Evolutionary conservation across 345 rosid genomes (phyloP), one percentile per base, ranked within the genome.

Genomic region (Sisymbrium irio): DNA sequence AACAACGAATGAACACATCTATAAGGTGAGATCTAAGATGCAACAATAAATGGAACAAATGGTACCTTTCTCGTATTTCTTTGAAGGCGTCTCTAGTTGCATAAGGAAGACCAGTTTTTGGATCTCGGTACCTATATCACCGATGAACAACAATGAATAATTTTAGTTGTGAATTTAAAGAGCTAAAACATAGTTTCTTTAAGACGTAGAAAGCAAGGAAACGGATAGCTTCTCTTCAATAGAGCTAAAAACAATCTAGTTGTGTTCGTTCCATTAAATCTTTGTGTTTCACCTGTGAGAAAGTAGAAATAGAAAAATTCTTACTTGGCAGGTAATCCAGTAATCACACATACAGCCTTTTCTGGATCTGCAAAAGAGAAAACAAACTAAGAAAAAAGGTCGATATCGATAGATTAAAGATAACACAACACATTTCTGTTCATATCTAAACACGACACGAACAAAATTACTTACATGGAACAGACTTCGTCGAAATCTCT

Each of bases 271-370:
- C 28, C 37, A 53, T 10, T 0, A 22, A n/a, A 63, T 7, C 30
- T 62, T 57, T 71, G 49, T 45, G 65, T 40, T 19, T 19, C 6
- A 10, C 15, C 17, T 30, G 57, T 56, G 53, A 30, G 15, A 22
- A 47, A 63, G 36, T 0, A 28, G 18, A n/a, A 62, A n/a, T n/a
- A n/a, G n/a, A 79, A 35, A 79, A 35, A 65, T 51, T 35, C 93
- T 83, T 89, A 95, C 97, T 88, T 89, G 65, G 97, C 99, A 74
- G 96, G 97, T 80, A 92, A 74, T 74, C 99, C 99, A 33, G 97
- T 95, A 57, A 95, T 85, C 65, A 84, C 87, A 54, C 99, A 92
- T 11, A 81, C 75, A 35, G 91, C 85, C 81, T 92, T 87, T 73
- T 88, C 90, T 20, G 96, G 89, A 84, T 88, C 97, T 95, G 89